phyloP scores from a whole-genome alignment of 139 green algal genomes.

The Closterium sp. region DNA sequence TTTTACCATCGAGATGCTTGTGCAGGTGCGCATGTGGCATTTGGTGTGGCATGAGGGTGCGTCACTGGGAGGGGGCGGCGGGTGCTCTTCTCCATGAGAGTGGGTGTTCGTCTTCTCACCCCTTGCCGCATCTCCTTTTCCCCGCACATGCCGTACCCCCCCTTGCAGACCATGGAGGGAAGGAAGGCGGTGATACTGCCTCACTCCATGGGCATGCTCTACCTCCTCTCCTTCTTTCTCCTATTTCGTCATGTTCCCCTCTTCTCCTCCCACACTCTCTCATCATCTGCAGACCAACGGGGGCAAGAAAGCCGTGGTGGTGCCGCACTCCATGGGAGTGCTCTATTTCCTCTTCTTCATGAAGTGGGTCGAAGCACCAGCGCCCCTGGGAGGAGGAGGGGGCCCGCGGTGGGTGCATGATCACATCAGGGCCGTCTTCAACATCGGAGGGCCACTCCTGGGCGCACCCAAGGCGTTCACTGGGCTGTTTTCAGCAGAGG shows the following conservation, averaged over 20 bases:
- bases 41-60: too few relatives aligned
- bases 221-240: too few relatives aligned
- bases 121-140: too few relatives aligned
- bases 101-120: too few relatives aligned
- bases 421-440: conserved; percentile 66
- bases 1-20: too few relatives aligned
- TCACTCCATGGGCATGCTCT: too few relatives aligned
- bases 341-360: conserved; percentile 53
- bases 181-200: too few relatives aligned
- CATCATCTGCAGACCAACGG: conserved; percentile 1
- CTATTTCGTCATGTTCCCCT: background rate
- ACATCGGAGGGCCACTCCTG: conserved; percentile 69
- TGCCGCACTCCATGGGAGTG: conserved; percentile 61
- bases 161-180: too few relatives aligned
- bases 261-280: background rate
- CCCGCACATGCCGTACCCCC: too few relatives aligned
- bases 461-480: conserved; percentile 72
- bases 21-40: too few relatives aligned
- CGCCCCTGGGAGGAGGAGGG: conserved; percentile 39
- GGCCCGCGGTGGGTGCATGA: conserved; percentile 63
- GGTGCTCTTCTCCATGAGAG: too few relatives aligned
- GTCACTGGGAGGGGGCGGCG: too few relatives aligned
- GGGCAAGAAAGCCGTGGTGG: conserved; percentile 63
- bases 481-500: conserved; percentile 33
- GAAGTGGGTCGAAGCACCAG: conserved; percentile 52